Base-by-base conservation (phyloP, 2,329 filamentous ascomycete species). In the Talaromyces piceae region DNA sequence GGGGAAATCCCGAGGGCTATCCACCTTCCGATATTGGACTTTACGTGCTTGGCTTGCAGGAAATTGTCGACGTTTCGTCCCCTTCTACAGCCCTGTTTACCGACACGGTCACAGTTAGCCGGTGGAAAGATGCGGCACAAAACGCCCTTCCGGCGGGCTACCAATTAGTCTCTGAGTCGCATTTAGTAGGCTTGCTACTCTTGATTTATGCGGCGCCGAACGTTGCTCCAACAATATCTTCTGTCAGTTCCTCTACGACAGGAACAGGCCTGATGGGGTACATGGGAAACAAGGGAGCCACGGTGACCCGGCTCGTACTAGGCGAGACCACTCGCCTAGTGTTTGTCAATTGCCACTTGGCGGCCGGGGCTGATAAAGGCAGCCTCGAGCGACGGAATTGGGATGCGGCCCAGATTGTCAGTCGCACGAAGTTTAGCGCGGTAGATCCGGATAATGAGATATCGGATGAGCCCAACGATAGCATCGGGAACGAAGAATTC, bases 251-350 rank as follows among this genome's bases (percentile, higher is more conserved):
- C 1, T 83, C 83, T 4, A 86, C 82, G 52, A 85, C 97, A 6
- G 91, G 91, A 0, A 98, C 93, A 0, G 93, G 93, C 0, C 69
- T 97, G 41, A 81, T 94, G 69, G 91, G 91, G 0, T 95, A 95
- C 63, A 85, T 96, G 74, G 93, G 93, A 8, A 98, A 98, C 68
- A 98, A 98, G 67, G 93, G 93, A 1, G 91, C 88, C 3, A 86
- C 95, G 0, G 81, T 85, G 3, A 86, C 87, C 3, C 81, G 91
- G 18, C 74, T 98, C 3, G 77, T 98, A 1, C 73, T 98, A 1
- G 93, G 91, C 2, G 93, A 96, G 66, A 90, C 90, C 0, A 96
- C 93, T 0, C 80, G 86, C 26, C 72, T 98, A 50, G 85, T 93
- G 22, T 96, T 98, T 66, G 77, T 96, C 58, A 95, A 98, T 67